Evolutionary conservation across 2,329 filamentous ascomycete species (phyloP).

Genomic region (Alternaria angustiovoidea): DNA sequence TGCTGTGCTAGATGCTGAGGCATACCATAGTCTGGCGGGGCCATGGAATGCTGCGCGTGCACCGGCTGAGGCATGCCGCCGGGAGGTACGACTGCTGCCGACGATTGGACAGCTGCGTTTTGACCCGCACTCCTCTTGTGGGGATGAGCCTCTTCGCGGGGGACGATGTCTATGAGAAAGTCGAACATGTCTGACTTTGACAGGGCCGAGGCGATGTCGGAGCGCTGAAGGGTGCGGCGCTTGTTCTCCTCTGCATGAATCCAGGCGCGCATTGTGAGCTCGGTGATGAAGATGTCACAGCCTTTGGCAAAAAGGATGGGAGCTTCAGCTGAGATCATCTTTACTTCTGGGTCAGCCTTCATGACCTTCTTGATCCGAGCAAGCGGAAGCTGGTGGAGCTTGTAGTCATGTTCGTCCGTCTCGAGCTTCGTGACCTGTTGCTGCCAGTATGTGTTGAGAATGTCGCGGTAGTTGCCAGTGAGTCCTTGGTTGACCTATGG

Average conservation of each 20-base stretch:
- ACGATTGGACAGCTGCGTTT: conserved; percentile 49
- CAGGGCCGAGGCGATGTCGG: conserved; percentile 93
- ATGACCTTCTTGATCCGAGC: conserved; percentile 99
- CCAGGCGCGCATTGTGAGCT: conserved; percentile 99
- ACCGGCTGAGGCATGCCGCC: conserved; percentile 53
- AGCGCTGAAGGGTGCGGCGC: conserved; percentile 90
- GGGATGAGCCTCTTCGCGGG: conserved; percentile 87
- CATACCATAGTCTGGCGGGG: conserved; percentile 65
- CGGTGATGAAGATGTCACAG: conserved; percentile 98
- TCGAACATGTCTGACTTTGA: conserved; percentile 99
- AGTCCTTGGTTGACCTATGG: conserved; percentile 90
- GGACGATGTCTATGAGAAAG: conserved; percentile 98
- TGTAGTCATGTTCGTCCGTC: conserved; percentile 96
- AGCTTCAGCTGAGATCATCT: conserved; percentile 99
- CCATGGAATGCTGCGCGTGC: conserved; percentile 61
- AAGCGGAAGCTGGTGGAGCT: conserved; percentile 93
- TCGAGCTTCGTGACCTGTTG: conserved; percentile 97
- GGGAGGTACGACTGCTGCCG: conserved; percentile 51
- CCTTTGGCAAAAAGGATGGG: conserved; percentile 98
- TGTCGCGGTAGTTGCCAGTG: conserved; percentile 91
- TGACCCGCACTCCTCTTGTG: conserved; percentile 70
- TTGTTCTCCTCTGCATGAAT: conserved; percentile 99
- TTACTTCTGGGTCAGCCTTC: conserved; percentile 99
- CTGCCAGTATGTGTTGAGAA: conserved; percentile 98
- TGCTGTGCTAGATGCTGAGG: conserved; percentile 66